These are phyloP conservation scores for Potentilla sterilis DNA, from an alignment of 306 rosid species.

Conservation along the genomic window DNA sequence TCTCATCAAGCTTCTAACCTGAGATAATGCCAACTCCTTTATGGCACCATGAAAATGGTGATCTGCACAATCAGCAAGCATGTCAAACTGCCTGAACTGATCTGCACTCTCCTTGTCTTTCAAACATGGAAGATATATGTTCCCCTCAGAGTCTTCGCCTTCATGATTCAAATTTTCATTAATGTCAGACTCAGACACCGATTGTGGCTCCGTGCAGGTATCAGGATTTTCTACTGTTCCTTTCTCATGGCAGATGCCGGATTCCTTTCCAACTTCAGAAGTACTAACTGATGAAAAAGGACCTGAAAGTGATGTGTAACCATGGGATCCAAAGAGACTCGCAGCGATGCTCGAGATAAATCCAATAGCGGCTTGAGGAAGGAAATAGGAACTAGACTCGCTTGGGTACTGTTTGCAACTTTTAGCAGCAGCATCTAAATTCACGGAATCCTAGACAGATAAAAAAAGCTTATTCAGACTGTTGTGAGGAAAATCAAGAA, in stretches of 20 bases:
- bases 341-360: conserved; percentile 58
- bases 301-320: conserved; percentile 40
- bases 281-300: conserved; percentile 42
- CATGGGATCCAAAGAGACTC: conserved; percentile 55
- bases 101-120: conserved; percentile 31
- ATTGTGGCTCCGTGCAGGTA: conserved; percentile 37
- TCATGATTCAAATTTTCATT: conserved; percentile 34
- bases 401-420: conserved; percentile 40
- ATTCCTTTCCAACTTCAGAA: conserved; percentile 48
- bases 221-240: conserved; percentile 41
- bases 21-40: conserved; percentile 52
- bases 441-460: conserved; percentile 48
- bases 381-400: conserved; percentile 54
- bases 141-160: conserved; percentile 23
- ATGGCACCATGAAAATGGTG: conserved; percentile 64
- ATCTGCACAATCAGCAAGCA: conserved; percentile 62
- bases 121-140: conserved; percentile 33
- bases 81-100: conserved; percentile 65
- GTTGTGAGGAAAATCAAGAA: background rate
- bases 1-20: conserved; percentile 51
- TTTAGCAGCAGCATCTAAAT: conserved; percentile 30
- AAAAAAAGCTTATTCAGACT: background rate
- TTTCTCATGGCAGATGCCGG: conserved; percentile 40
- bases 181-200: conserved; percentile 28
- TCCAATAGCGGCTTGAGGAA: conserved; percentile 73